Conservation (phyloP, 768 basidiomycete species). For the Leccinum uliginosum region DNA sequence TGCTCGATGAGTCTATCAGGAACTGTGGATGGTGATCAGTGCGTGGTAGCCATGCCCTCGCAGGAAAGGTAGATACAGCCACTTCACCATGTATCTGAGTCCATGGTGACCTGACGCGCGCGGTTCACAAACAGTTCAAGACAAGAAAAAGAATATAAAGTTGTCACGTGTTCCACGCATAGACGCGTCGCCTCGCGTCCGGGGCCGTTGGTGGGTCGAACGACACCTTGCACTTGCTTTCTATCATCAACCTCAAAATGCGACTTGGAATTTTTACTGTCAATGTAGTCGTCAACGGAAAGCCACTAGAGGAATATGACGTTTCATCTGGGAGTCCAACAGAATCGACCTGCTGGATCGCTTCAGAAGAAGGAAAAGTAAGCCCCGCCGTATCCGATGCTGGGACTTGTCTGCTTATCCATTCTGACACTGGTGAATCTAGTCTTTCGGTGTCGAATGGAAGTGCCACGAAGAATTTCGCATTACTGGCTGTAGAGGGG, state of each 20-base stretch:
- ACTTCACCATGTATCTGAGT: too few species aligned
- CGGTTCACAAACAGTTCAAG: too few species aligned
- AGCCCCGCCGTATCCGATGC: not conserved
- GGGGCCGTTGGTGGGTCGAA: too few species aligned
- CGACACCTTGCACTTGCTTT: not conserved
- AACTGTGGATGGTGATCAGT: too few species aligned
- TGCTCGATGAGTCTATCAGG: too few species aligned
- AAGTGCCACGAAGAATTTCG: slow-evolving; percentile 1
- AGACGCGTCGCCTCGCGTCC: not conserved
- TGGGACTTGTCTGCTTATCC: not conserved
- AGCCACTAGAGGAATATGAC: slow-evolving; percentile 13
- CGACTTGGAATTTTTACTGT: slow-evolving; percentile 14
- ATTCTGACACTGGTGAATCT: not conserved
- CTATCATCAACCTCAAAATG: slow-evolving; percentile 4
- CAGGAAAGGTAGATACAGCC: too few species aligned
- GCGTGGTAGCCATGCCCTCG: too few species aligned
- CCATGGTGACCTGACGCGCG: too few species aligned
- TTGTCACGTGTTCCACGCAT: too few species aligned
- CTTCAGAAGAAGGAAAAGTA: slow-evolving; percentile 22
- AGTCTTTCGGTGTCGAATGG: slow-evolving; percentile 16
- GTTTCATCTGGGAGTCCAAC: slow-evolving; percentile 5
- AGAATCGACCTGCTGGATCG: slow-evolving; percentile 18
- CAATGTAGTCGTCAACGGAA: slow-evolving; percentile 10
- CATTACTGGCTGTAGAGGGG: not conserved
- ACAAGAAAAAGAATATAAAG: too few species aligned